phyloP scores from a whole-genome alignment of 192 early-diverging fungal genomes.

The Thoreauomyces humboldtii region DNA sequence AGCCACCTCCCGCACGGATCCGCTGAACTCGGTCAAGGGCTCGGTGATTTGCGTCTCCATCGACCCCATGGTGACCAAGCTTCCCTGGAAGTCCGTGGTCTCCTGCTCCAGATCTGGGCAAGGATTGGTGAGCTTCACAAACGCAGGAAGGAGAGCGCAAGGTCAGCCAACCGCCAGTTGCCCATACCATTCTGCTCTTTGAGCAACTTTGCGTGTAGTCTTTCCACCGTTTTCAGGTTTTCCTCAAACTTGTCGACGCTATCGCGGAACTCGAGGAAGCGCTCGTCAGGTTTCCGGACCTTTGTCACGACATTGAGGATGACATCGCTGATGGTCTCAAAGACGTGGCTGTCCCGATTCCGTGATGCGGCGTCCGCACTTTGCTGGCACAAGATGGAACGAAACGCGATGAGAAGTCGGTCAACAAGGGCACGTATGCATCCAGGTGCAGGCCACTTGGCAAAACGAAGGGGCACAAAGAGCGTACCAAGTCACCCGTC shows the following conservation, averaged over 20 bases:
- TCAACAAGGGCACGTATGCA: neutral
- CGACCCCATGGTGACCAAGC: slow-evolving; percentile 69
- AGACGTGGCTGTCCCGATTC: slow-evolving; percentile 47
- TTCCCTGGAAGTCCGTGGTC: slow-evolving; percentile 75
- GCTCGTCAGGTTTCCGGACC: slow-evolving; percentile 83
- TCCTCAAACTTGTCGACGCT: slow-evolving; percentile 80
- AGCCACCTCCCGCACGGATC: slow-evolving; percentile 68
- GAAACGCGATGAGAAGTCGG: neutral
- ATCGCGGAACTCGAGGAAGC: slow-evolving; percentile 81
- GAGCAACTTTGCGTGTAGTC: slow-evolving; percentile 60
- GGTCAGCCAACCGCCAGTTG: too few relatives aligned
- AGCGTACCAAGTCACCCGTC: slow-evolving; percentile 57
- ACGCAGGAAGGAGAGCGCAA: neutral
- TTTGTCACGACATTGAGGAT: slow-evolving; percentile 87
- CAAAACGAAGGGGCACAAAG: too few relatives aligned
- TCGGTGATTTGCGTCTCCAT: slow-evolving; percentile 85
- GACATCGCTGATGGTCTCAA: slow-evolving; percentile 82
- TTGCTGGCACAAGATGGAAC: neutral
- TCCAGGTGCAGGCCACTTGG: neutral
- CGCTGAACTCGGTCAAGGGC: slow-evolving; percentile 72
- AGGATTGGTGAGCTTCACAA: too few relatives aligned
- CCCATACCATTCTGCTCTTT: slow-evolving; percentile 66
- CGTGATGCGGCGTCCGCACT: slow-evolving; percentile 7
- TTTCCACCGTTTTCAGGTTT: slow-evolving; percentile 83
- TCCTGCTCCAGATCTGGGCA: slow-evolving; percentile 70